Conservation (phyloP, 1,284 basidiomycete genomes). For the Cutaneotrichosporon sp. region DNA sequence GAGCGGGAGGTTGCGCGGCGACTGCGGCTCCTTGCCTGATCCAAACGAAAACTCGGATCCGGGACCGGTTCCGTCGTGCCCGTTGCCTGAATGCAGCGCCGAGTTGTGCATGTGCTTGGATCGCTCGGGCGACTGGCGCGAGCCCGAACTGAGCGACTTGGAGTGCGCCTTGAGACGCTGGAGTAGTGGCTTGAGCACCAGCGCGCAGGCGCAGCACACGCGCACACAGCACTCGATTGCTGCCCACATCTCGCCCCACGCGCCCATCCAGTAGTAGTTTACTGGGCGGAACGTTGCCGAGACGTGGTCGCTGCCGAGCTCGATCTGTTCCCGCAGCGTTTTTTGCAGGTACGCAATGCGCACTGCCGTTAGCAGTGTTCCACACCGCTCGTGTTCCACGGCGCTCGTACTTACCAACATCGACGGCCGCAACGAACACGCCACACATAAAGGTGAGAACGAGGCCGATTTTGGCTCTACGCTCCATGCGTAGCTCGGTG, state of each 20-base stretch:
- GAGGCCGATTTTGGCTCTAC: slow-evolving; percentile 42
- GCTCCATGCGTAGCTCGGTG: slow-evolving; percentile 43
- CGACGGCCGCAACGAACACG: slow-evolving; percentile 45
- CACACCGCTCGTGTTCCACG: neutral
- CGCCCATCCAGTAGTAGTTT: slow-evolving; percentile 40
- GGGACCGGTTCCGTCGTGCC: neutral
- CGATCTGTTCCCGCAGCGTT: slow-evolving; percentile 28
- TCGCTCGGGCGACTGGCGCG: neutral
- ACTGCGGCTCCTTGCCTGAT: slow-evolving; percentile 4
- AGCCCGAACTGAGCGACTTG: neutral
- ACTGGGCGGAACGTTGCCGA: slow-evolving; percentile 14
- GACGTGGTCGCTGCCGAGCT: slow-evolving; percentile 9
- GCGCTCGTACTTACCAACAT: slow-evolving; percentile 25
- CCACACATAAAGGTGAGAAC: slow-evolving; percentile 45
- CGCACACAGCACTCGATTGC: slow-evolving; percentile 44
- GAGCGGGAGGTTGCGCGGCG: slow-evolving; percentile 13
- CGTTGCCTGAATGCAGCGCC: neutral
- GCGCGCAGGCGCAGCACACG: slow-evolving; percentile 40
- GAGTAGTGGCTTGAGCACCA: slow-evolving; percentile 47
- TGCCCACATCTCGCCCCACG: slow-evolving; percentile 45
- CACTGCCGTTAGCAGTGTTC: slow-evolving; percentile 13
- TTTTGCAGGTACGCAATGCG: slow-evolving; percentile 43
- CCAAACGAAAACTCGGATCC: neutral
- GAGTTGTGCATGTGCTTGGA: neutral
- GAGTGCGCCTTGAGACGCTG: slow-evolving; percentile 19